Evolutionary conservation across 164 flowering plant species (phyloP), one percentile per base, ranked within the genome.

Genomic region (Houttuynia cordata): DNA sequence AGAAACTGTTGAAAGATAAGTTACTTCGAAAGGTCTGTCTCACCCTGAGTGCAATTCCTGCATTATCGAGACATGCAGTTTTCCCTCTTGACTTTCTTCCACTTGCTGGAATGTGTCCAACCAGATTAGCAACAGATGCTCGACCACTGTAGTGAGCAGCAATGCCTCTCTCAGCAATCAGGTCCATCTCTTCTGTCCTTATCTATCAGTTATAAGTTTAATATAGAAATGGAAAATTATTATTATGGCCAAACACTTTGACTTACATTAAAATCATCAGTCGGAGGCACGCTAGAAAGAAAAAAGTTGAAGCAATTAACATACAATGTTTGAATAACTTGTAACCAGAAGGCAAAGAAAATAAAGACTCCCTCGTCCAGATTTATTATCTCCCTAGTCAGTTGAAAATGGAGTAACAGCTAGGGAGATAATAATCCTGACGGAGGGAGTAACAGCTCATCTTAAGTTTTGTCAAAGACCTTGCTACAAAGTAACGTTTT

Each of bases 81-180:
- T 83, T 90, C 64, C 86, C 92, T 71, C 86, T 78, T 52, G 83
- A 73, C 71, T 63, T 82, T 70, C 76, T 81, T 59, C 82, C 78
- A 66, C 68, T 72, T 19, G 80, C 75, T 68, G 74, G 72, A 53
- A 73, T 78, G 78, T 78, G 80, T 56, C 87, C 85, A 53, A 81
- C 76, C 67, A 83, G 74, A 65, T 85, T 83, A 62, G 87, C 77
- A 60, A 77, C 83, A 73, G 78, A 75, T 30, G 64, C 80, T 71
- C 77, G 82, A 61, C 99, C 99, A 78, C 91, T 86, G 68, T 93
- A 93, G 64, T 88, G 96, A 69, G 97, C 81, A 75, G 99, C 97
- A 75, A 93, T 88, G 60, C 99, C 99, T 77, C 99, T 86, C 75
- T 90, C 88, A 60, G 97, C 97, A 63, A 93, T 93, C 72, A 93